Evolutionary conservation across 495 filamentous ascomycete genomes (phyloP).

Genomic region (Massariosphaeria phaeospora): DNA sequence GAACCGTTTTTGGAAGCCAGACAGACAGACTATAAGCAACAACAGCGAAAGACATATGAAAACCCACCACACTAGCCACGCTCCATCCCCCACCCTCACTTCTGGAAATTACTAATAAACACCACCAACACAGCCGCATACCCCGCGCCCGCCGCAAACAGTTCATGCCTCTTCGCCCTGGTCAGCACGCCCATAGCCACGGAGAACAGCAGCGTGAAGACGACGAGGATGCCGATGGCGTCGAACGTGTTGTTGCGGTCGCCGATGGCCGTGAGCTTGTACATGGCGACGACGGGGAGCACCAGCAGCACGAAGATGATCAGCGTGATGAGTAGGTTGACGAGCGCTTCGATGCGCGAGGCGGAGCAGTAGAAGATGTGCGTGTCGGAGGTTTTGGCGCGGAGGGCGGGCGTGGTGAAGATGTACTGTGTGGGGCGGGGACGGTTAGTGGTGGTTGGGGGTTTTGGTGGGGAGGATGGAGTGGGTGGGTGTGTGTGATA

Average conservation of each 20-base stretch:
- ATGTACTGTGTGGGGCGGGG: slow-evolving; percentile 18
- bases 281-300: slow-evolving; percentile 42
- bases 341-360: slow-evolving; percentile 37
- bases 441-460: no score
- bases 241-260: slow-evolving; percentile 24
- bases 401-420: slow-evolving; percentile 39
- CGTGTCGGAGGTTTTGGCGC: slow-evolving; percentile 36
- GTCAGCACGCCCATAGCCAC: slow-evolving; percentile 38
- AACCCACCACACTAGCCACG: no score
- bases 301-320: slow-evolving; percentile 41
- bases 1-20: no score
- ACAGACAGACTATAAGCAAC: no score
- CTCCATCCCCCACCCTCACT: no score
- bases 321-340: slow-evolving; percentile 31
- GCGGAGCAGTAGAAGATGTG: slow-evolving; percentile 41
- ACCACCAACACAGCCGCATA: slow-evolving; percentile 36
- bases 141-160: slow-evolving; percentile 43
- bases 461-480: no score
- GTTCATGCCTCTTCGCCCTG: slow-evolving; percentile 41
- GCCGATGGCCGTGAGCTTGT: slow-evolving; percentile 30
- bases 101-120: slow-evolving; percentile 34
- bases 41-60: no score
- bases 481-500: no score
- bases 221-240: slow-evolving; percentile 29
- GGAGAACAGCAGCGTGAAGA: slow-evolving; percentile 37